Percentiles rank a stretch among this genome's conserved stretches.
Evolutionary conservation across 805 yeast species (phyloP).

Genomic region (Suhomyces emberorum): DNA sequence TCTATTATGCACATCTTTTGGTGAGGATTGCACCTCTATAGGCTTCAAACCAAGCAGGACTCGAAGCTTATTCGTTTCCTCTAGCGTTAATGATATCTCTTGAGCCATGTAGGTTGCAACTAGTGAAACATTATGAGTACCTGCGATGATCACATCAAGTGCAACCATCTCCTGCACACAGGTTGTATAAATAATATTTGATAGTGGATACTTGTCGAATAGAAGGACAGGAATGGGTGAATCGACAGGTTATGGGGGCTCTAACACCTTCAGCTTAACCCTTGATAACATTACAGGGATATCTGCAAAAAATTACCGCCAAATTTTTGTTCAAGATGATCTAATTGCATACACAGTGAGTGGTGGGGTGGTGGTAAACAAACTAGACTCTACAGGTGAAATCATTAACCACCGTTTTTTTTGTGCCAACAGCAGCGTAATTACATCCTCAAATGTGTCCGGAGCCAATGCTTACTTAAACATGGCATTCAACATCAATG

Average conservation of each 20-base stretch:
- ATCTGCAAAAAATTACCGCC: slow-evolving; percentile 42
- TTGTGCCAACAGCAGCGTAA: slow-evolving; percentile 40
- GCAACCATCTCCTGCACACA: slow-evolving; percentile 5
- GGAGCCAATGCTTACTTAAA: slow-evolving; percentile 29
- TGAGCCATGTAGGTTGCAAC: not conserved
- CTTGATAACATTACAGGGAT: slow-evolving; percentile 38
- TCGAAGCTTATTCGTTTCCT: slow-evolving; percentile 44
- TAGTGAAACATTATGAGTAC: no score
- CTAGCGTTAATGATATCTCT: slow-evolving; percentile 27
- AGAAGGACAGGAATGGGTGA: not conserved
- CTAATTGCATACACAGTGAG: slow-evolving; percentile 54
- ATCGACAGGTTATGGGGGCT: not conserved
- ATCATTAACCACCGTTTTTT: slow-evolving; percentile 44
- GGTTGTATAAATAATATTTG: slow-evolving; percentile 1
- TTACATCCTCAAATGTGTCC: not conserved
- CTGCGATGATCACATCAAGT: no score
- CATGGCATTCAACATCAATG: slow-evolving; percentile 14
- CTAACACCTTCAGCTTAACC: slow-evolving; percentile 1
- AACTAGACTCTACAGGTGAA: slow-evolving; percentile 17
- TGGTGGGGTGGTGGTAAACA: slow-evolving; percentile 56
- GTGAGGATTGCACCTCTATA: slow-evolving; percentile 18
- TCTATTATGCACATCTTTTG: no score
- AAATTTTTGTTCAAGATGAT: slow-evolving; percentile 38
- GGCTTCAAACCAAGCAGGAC: slow-evolving; percentile 37
- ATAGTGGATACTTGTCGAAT: no score